These are phyloP conservation scores for Cornus florida DNA, from an alignment of 148 eudicot species.

Conservation along the genomic window DNA sequence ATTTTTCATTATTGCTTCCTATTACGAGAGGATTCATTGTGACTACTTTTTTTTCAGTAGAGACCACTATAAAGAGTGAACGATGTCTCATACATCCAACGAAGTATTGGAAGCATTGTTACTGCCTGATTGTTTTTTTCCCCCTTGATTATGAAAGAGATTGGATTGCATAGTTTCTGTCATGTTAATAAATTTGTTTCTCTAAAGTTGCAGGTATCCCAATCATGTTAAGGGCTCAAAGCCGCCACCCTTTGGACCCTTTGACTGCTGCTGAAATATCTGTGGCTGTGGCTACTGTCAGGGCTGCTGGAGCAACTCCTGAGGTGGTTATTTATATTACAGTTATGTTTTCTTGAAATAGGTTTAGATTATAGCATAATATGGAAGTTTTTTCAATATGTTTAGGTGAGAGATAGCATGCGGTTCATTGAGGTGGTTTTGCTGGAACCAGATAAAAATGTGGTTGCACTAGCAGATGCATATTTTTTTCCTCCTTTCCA, in stretches of 20 bases:
- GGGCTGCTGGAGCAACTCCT: constrained; percentile 92
- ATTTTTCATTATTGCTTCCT: too few species aligned
- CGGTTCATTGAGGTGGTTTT: constrained; percentile 81
- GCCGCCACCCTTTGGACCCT: constrained; percentile 82
- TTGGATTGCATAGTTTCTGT: too few species aligned
- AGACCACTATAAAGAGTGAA: too few species aligned
- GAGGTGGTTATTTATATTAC: constrained; percentile 41
- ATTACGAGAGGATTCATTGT: too few species aligned
- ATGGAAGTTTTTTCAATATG: background rate
- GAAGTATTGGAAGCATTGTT: too few species aligned
- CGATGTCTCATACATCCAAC: too few species aligned
- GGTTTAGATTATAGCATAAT: background rate
- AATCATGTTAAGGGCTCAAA: constrained; percentile 54
- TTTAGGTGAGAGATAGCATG: constrained; percentile 81
- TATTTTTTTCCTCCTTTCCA: constrained; percentile 89
- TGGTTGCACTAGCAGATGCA: constrained; percentile 89
- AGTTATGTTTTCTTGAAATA: background rate
- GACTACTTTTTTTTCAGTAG: too few species aligned
- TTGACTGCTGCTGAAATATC: constrained; percentile 76
- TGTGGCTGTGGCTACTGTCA: constrained; percentile 84
- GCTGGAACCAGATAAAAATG: constrained; percentile 70
- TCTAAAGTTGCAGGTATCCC: constrained; percentile 29
- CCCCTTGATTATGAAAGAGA: too few species aligned
- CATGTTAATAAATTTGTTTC: too few species aligned
- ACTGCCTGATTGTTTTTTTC: background rate